Conservation (phyloP, 176 grass and related monocot genomes). For the Areca catechu region DNA sequence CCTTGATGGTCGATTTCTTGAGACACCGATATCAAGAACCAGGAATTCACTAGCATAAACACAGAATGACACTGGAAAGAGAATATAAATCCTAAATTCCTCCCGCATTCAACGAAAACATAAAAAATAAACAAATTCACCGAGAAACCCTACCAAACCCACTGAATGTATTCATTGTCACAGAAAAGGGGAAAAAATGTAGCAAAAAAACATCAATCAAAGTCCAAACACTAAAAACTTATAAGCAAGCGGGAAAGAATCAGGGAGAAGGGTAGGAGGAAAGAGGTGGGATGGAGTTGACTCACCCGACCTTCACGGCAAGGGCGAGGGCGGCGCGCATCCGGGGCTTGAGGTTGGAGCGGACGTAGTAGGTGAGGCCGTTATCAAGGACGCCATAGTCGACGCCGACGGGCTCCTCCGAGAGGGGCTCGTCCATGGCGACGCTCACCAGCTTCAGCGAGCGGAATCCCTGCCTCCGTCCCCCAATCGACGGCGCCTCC, state of each 20-base stretch:
- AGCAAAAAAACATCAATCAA: no score
- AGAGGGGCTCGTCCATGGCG: constrained; percentile 64
- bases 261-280: not conserved
- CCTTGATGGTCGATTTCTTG: no score
- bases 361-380: constrained; percentile 90
- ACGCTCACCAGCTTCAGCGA: constrained; percentile 74
- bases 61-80: no score
- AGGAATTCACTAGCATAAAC: no score
- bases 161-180: no score
- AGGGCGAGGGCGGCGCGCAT: constrained; percentile 96
- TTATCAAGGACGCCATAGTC: constrained; percentile 76
- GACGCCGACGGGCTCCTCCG: constrained; percentile 60
- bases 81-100: no score
- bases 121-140: no score
- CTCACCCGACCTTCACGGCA: constrained; percentile 99
- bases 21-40: no score
- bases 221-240: no score
- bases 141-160: no score
- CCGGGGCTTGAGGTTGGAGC: constrained; percentile 77
- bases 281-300: not conserved
- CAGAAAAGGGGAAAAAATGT: no score
- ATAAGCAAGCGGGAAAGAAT: not conserved
- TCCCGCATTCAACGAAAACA: no score
- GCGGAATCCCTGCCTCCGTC: constrained; percentile 71
- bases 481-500: constrained; percentile 29